phyloP scores from a whole-genome alignment of 148 eudicot genomes.

The Rhododendron molle region DNA sequence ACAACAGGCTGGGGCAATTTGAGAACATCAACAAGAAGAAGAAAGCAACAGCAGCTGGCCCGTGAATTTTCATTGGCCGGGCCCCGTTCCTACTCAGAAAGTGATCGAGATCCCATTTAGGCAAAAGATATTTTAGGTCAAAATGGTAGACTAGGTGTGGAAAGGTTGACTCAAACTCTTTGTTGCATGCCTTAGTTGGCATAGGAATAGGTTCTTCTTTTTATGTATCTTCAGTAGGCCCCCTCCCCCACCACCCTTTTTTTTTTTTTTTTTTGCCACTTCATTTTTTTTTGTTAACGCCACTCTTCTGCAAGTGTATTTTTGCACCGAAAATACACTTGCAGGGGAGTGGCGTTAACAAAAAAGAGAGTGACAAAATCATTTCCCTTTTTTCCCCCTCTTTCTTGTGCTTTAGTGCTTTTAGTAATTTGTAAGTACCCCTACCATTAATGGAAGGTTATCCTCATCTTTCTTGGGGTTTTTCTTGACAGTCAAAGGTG shows the following conservation, averaged over 20 bases:
- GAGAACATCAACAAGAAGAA: slow-evolving; percentile 13
- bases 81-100: too few species aligned
- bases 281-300: too few species aligned
- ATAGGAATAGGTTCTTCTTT: not conserved
- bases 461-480: not conserved
- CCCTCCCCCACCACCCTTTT: not conserved
- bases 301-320: too few species aligned
- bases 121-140: not conserved
- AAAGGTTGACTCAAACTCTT: not conserved
- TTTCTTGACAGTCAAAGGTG: not conserved
- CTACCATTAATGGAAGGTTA: not conserved
- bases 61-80: too few species aligned
- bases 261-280: too few species aligned
- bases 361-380: too few species aligned
- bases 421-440: not conserved
- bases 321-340: too few species aligned
- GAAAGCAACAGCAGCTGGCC: too few species aligned
- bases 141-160: not conserved
- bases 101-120: not conserved
- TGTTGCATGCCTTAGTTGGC: not conserved
- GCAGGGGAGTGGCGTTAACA: too few species aligned
- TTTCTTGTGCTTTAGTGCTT: not conserved
- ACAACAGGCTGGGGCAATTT: slow-evolving; percentile 33
- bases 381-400: not conserved
- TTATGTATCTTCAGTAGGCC: not conserved